These are phyloP conservation scores for Hemisphaericaspora lyxosophila DNA, from an alignment of 1,139 yeast genomes.

Conservation along the genomic window DNA sequence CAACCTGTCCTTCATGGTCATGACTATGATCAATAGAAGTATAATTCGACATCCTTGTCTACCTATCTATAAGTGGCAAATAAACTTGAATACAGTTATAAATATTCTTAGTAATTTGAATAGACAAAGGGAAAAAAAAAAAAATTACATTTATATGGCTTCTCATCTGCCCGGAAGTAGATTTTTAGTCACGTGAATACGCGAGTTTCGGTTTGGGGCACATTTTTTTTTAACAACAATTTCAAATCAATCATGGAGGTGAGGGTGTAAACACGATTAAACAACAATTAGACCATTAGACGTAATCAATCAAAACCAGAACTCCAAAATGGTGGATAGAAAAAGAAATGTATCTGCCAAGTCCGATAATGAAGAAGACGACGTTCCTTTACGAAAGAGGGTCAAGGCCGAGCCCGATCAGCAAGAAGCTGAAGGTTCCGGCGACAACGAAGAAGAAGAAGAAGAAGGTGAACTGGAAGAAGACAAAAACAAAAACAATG, in stretches of 20 bases:
- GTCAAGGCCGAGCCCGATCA: slow-evolving; percentile 12
- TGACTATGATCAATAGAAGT: slow-evolving; percentile 37
- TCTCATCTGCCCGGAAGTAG: slow-evolving; percentile 3
- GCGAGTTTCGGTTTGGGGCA: background rate
- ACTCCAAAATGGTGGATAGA: slow-evolving; percentile 29
- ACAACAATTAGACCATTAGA: too few relatives aligned
- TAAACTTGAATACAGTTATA: background rate
- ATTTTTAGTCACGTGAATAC: background rate
- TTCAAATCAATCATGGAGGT: background rate
- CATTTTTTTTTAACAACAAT: too few relatives aligned
- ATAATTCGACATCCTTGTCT: slow-evolving; percentile 51
- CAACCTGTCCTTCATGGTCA: slow-evolving; percentile 36
- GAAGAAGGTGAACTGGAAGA: slow-evolving; percentile 13
- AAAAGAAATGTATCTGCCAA: slow-evolving; percentile 24
- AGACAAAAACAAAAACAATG: slow-evolving; percentile 7
- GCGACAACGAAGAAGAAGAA: slow-evolving; percentile 9
- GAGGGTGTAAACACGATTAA: background rate
- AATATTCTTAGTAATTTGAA: background rate
- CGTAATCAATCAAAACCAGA: background rate
- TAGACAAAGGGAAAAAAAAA: background rate
- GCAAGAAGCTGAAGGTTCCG: slow-evolving; percentile 14
- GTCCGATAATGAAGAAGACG: slow-evolving; percentile 7
- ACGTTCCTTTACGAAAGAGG: slow-evolving; percentile 7
- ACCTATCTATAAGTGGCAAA: background rate
- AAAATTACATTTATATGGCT: background rate